These are phyloP conservation scores for Gynochthodes officinalis DNA, from an alignment of 257 asterid genomes.

Conservation along the genomic window DNA sequence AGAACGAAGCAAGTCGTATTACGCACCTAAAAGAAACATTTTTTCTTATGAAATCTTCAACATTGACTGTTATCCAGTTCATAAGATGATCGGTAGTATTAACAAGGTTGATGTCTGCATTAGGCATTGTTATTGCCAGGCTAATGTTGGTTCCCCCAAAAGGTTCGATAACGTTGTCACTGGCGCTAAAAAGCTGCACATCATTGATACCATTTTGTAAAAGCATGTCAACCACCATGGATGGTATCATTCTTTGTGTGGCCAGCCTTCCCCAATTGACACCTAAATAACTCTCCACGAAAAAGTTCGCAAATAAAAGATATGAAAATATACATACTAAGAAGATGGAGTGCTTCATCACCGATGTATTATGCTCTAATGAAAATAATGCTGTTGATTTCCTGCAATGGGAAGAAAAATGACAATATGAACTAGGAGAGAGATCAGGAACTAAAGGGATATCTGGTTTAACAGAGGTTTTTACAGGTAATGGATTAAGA, in stretches of 20 bases:
- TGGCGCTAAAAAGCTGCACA: slow-evolving; percentile 10
- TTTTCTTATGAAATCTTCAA: neutral
- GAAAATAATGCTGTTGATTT: too few species aligned
- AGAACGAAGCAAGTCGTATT: too few species aligned
- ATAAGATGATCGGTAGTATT: too few species aligned
- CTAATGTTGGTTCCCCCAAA: neutral
- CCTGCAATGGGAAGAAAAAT: too few species aligned
- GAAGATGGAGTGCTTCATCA: neutral
- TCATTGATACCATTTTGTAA: slow-evolving; percentile 7
- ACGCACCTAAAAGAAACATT: neutral
- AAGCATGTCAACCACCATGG: slow-evolving; percentile 23
- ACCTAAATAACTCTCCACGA: slow-evolving; percentile 7
- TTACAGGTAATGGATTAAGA: too few species aligned
- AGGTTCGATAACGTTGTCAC: slow-evolving; percentile 13
- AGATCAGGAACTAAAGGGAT: too few species aligned
- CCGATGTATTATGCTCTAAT: too few species aligned
- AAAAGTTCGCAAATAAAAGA: neutral
- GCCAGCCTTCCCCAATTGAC: slow-evolving; percentile 25
- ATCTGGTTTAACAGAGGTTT: too few species aligned
- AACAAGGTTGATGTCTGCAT: neutral
- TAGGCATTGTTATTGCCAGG: slow-evolving; percentile 5
- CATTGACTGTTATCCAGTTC: neutral
- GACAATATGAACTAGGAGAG: too few species aligned
- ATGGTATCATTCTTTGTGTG: slow-evolving; percentile 16
- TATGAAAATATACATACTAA: neutral